Conservation (phyloP, 345 rosid genomes). For the Hibiscus mutabilis region DNA sequence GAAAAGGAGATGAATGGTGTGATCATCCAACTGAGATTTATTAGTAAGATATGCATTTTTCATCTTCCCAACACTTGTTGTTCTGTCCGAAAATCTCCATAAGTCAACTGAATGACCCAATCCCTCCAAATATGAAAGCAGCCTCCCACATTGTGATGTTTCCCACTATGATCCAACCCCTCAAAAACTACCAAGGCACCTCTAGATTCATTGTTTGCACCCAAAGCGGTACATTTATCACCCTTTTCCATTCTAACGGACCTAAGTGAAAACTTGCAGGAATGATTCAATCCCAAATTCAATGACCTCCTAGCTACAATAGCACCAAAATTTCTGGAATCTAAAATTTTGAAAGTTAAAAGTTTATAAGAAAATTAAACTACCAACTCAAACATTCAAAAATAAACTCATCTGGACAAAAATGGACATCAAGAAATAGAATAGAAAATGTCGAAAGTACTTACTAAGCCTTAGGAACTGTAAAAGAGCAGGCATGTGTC, state of each 20-base stretch:
- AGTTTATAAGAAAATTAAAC: neutral
- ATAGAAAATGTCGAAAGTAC: no score
- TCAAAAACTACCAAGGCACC: conserved; percentile 87
- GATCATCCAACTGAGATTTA: conserved; percentile 72
- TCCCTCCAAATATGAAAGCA: conserved; percentile 57
- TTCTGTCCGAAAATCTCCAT: conserved; percentile 85
- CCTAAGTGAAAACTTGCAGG: conserved; percentile 19
- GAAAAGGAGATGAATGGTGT: conserved; percentile 80
- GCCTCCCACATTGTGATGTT: conserved; percentile 56
- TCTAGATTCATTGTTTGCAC: conserved; percentile 34
- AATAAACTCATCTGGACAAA: neutral
- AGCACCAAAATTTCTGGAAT: conserved; percentile 33
- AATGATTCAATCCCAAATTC: conserved; percentile 18
- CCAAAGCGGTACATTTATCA: conserved; percentile 14
- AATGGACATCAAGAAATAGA: no score
- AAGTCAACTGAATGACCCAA: conserved; percentile 62
- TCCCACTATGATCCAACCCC: conserved; percentile 88
- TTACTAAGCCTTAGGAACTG: no score
- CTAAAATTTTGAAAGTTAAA: conserved; percentile 3
- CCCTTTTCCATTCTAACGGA: conserved; percentile 38
- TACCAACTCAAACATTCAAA: neutral
- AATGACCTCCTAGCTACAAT: conserved; percentile 23
- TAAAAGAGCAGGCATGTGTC: no score
- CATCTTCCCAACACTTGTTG: conserved; percentile 72
- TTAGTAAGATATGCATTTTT: conserved; percentile 75